Conservation (phyloP, 176 grass and related monocot genomes). For the Oryza brachyantha region DNA sequence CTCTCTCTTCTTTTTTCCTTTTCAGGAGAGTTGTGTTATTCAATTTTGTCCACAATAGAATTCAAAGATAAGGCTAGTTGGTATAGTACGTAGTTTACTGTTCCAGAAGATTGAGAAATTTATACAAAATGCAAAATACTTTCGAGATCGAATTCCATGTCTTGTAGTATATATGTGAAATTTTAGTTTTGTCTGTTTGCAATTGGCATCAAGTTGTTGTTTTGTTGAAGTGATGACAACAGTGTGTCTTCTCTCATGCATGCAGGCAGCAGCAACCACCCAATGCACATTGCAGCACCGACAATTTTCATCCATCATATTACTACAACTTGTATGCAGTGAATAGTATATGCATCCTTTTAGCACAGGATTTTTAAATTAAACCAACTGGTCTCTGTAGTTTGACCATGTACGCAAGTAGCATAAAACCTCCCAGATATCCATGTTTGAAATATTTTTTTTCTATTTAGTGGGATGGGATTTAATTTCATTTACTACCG, state of each 20-base stretch:
- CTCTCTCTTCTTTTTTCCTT: background rate
- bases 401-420: too few species aligned
- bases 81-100: background rate
- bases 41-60: too few species aligned
- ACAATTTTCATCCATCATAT: constrained; percentile 14
- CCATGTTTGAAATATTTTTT: background rate
- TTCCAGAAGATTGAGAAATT: background rate
- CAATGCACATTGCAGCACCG: constrained; percentile 34
- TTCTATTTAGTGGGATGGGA: background rate
- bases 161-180: background rate
- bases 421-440: too few species aligned
- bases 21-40: background rate
- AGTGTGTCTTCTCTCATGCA: constrained; percentile 1
- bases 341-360: too few species aligned
- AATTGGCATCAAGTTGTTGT: background rate
- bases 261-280: constrained; percentile 24
- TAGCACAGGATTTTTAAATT: too few species aligned
- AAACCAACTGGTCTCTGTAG: too few species aligned
- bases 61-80: background rate
- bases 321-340: background rate
- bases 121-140: background rate
- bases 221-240: constrained; percentile 12
- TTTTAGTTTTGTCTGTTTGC: constrained; percentile 13
- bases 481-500: background rate
- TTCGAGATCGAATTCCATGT: background rate